phyloP scores from a whole-genome alignment of 1,284 basidiomycete species.

The Amylostereum areolatum region DNA sequence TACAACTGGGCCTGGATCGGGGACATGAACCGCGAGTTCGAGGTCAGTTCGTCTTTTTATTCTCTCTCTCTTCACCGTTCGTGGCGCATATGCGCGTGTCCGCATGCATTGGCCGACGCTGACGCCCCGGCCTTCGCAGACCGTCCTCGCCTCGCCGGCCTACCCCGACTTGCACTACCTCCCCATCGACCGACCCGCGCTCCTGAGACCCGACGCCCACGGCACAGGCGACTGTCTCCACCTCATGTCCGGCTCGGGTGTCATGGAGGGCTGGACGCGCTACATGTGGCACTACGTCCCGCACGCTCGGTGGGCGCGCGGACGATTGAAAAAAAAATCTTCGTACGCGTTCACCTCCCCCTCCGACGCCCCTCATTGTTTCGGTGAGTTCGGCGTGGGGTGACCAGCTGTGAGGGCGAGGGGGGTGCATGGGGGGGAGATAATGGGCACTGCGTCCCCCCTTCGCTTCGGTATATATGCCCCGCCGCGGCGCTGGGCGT shows the following conservation, averaged over 20 bases:
- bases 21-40: slow-evolving; percentile 48
- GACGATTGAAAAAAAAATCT: no score
- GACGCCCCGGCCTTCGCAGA: slow-evolving; percentile 21
- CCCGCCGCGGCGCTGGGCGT: no score
- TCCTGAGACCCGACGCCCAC: slow-evolving; percentile 61
- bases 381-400: no score
- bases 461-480: no score
- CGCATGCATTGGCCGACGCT: neutral
- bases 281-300: slow-evolving; percentile 63
- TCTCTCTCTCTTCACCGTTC: neutral
- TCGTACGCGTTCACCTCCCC: no score
- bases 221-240: slow-evolving; percentile 56
- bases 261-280: slow-evolving; percentile 66
- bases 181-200: slow-evolving; percentile 50
- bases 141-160: slow-evolving; percentile 29
- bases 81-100: no score
- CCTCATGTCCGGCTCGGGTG: slow-evolving; percentile 56
- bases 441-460: no score
- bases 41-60: slow-evolving; percentile 30
- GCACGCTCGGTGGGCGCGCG: slow-evolving; percentile 21
- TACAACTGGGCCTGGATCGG: slow-evolving; percentile 61
- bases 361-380: no score
- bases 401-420: no score
- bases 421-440: no score
- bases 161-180: slow-evolving; percentile 55